Base-by-base conservation (phyloP, 257 asterid genomes). In the Solanum chmielewskii region DNA sequence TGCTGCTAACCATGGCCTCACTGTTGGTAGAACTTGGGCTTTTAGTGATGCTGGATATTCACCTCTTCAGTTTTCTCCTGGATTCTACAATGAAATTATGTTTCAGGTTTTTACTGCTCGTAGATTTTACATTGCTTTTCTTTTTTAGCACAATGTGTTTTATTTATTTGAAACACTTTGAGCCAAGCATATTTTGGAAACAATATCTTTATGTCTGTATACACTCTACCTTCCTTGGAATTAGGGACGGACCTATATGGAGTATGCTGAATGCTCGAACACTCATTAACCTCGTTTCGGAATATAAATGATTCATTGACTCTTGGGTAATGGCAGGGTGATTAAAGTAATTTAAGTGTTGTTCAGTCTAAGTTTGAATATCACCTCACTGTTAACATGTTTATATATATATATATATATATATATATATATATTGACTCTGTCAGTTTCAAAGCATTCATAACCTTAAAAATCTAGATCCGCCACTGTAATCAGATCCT, bases 11-110 rank as follows among this genome's bases (percentile, higher is more conserved):
- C 91, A 89, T 88, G 91, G 92, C 90, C 94, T 94, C 49, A 25
- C 80, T 1, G 88, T 92, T 35, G 93, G 90, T 9, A 90, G 98
- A 89, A 91, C 93, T 25, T 94, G 97, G 98, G 98, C 96, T 85
- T 95, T 95, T 78, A 89, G 90, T 6, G 98, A 95, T 81, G 94
- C 91, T 11, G 98, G 95, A 25, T n/a, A 49, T 86, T 87, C 89
- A 16, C 90, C 95, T 85, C 86, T 94, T 37, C 98, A 95, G 70
- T 69, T 73, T 39, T 91, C 94, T 74, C 98, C 98, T 15, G 96
- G 96, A 83, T 83, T 88, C 9, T 94, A 95, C 80, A 89, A 92
- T 88, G 92, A 93, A 70, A 73, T 45, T 2, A 91, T 93, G 95
- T 95, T 95, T 89, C 91, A 90, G 95, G 98, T 92, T 20, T 68